phyloP scores from a whole-genome alignment of 306 rosid species.

The Vigna trinervia region DNA sequence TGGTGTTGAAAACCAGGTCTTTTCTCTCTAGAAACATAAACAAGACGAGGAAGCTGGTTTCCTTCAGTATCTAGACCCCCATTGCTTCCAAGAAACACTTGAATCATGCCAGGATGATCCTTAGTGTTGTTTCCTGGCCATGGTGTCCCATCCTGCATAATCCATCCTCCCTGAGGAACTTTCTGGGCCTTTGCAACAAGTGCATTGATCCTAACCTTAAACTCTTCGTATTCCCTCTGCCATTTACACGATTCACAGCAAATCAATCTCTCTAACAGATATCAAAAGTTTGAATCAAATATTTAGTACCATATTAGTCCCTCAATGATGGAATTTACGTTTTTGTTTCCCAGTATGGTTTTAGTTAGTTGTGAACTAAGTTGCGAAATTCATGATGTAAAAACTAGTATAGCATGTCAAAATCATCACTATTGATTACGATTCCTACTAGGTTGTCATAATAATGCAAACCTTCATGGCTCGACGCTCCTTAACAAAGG shows the following conservation, averaged over 20 bases:
- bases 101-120: conserved; percentile 96
- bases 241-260: conserved; percentile 10
- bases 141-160: conserved; percentile 96
- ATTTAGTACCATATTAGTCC: neutral
- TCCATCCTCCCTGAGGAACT: conserved; percentile 90
- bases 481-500: conserved; percentile 87
- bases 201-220: conserved; percentile 83
- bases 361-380: neutral
- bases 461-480: conserved; percentile 80
- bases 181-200: conserved; percentile 86
- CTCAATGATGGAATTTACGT: neutral
- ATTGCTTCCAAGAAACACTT: conserved; percentile 86
- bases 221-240: conserved; percentile 92
- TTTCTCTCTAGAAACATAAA: conserved; percentile 88
- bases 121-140: conserved; percentile 95
- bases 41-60: conserved; percentile 87
- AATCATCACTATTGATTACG: neutral
- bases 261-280: conserved; percentile 20
- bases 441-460: neutral
- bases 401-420: neutral
- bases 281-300: conserved; percentile 11
- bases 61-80: conserved; percentile 90
- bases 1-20: conserved; percentile 88
- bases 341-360: neutral
- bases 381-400: conserved; percentile 5